A percentile compares a stretch with the other conserved stretches of the same genome.
These are phyloP conservation scores for Yamadazyma oceani DNA, from an alignment of 1,139 yeast genomes.

Conservation along the genomic window DNA sequence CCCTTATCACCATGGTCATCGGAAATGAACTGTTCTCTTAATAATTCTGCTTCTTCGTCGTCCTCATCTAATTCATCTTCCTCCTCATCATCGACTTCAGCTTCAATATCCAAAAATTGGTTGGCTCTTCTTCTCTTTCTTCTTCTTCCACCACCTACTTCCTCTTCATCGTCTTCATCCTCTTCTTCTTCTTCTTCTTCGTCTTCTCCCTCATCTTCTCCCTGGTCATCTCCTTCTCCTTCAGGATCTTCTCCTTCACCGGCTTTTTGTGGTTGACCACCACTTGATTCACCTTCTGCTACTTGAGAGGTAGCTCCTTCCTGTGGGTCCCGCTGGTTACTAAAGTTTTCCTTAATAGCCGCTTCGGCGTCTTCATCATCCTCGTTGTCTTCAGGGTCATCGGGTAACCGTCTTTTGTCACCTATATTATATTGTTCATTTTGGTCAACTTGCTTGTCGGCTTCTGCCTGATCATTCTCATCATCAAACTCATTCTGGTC, in stretches of 20 bases:
- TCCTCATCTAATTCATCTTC: conserved; percentile 91
- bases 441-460: conserved; percentile 8
- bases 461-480: conserved; percentile 15
- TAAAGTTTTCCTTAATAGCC: conserved; percentile 50
- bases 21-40: conserved; percentile 78
- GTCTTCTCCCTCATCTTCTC: conserved; percentile 43
- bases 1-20: conserved; percentile 65
- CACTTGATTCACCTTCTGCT: conserved; percentile 5
- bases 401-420: conserved; percentile 11
- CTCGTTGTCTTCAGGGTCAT: conserved; percentile 1
- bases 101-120: conserved; percentile 96
- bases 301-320: no score
- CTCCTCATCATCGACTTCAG: conserved; percentile 98
- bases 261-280: conserved; percentile 10
- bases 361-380: conserved; percentile 45
- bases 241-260: conserved; percentile 7
- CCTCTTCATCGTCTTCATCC: conserved; percentile 54
- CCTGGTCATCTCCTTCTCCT: conserved; percentile 15
- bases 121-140: conserved; percentile 74
- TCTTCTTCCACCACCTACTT: conserved; percentile 44
- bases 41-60: conserved; percentile 82
- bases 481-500: conserved; percentile 55
- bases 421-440: conserved; percentile 8
- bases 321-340: no score
- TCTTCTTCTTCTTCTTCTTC: conserved; percentile 65